Evolutionary conservation across 371 early-diverging fungal species (phyloP), one percentile per base, ranked within the genome.

Genomic region (Rhizopus delemar): DNA sequence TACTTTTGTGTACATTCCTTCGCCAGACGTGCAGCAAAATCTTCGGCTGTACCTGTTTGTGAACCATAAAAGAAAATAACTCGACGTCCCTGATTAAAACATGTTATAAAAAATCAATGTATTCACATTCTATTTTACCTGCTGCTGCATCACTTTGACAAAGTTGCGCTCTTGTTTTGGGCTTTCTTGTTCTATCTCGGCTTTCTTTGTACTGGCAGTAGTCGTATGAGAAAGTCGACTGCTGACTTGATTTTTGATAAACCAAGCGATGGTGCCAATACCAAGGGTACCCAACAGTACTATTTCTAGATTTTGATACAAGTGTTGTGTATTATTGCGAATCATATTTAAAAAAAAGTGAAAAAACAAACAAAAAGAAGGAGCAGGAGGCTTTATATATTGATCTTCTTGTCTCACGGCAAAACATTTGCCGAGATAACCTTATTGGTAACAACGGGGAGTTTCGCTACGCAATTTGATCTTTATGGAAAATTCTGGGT

Each of bases 31-130:
- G 78, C 75, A 63, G 97, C 96, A 63, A 91, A 91, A 65, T 96
- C 98, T 75, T 98, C 96, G 22, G 97, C 98, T 34, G 95, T 95
- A 49, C 98, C 98, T 15, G 96, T 96, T 80, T 97, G 98, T 46
- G 95, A 95, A 41, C 96, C 96, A 71, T 91, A 97, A 70, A 96
- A 93, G 48, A 92, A 75, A 51, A 93, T 85, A 9, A 87, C 84
- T 59, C 79, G 71, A 61, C 87, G 87, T 51, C 82, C 86, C 86
- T 85, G 57, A 36, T 32, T 5, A 6, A 56, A 8, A 28, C 22
- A 46, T 4, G 46, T 48, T 31, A 5, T 16, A 3, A 16, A 31
- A 16, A 7, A 45, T 46, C 31, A 6, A 31, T 32, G 28, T 31
- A 8, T 29, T 6, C 31, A n/a, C 46, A 0, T 32, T 28, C 5